phyloP scores from a whole-genome alignment of 768 basidiomycete genomes.

The Tulasnella sp. region DNA sequence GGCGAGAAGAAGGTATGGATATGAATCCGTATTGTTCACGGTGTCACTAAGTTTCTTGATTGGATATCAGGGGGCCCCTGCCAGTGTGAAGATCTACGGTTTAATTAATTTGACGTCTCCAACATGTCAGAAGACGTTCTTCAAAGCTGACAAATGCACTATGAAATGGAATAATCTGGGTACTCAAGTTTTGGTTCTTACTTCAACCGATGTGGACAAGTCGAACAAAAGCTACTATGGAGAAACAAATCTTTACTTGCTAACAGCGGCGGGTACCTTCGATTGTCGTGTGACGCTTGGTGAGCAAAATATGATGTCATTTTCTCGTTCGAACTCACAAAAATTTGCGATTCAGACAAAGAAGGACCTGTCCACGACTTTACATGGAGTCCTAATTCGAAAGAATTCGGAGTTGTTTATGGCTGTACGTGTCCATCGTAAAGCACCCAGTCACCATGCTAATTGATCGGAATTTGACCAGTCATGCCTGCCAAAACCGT shows the following conservation, averaged over 20 bases:
- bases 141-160: slow-evolving; percentile 82
- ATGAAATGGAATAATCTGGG: slow-evolving; percentile 97
- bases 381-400: slow-evolving; percentile 88
- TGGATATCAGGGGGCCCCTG: slow-evolving; percentile 68
- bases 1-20: slow-evolving; percentile 75
- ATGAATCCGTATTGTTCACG: too few species aligned
- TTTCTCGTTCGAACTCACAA: not conserved
- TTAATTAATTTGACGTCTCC: slow-evolving; percentile 40
- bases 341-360: slow-evolving; percentile 51
- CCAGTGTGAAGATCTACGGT: slow-evolving; percentile 71
- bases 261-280: slow-evolving; percentile 85
- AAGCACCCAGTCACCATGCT: not conserved
- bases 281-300: slow-evolving; percentile 64
- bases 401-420: slow-evolving; percentile 93
- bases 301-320: slow-evolving; percentile 17
- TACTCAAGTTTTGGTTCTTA: slow-evolving; percentile 79
- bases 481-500: slow-evolving; percentile 92
- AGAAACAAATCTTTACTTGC: slow-evolving; percentile 87
- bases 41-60: too few species aligned
- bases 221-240: slow-evolving; percentile 98
- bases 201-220: slow-evolving; percentile 94
- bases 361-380: slow-evolving; percentile 98
- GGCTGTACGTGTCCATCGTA: slow-evolving; percentile 55
- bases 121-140: slow-evolving; percentile 86
- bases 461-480: slow-evolving; percentile 24